These are phyloP conservation scores for Saturnispora serradocipensis DNA, from an alignment of 805 yeast genomes.

Conservation along the genomic window DNA sequence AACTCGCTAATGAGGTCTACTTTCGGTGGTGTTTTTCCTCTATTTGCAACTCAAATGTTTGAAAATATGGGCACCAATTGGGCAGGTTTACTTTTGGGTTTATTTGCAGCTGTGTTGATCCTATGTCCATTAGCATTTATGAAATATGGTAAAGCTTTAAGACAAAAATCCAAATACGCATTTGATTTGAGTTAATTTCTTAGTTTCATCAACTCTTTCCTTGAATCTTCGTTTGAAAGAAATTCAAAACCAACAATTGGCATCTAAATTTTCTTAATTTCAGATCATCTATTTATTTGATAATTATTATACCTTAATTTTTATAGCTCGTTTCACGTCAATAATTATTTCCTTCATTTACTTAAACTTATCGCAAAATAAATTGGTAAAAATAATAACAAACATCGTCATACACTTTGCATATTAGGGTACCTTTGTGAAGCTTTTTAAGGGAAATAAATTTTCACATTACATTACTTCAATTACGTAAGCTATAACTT, in stretches of 20 bases:
- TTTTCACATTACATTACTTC: too few species aligned
- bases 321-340: neutral
- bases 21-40: constrained; percentile 45
- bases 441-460: too few species aligned
- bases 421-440: too few species aligned
- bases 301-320: neutral
- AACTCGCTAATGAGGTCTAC: constrained; percentile 62
- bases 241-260: neutral
- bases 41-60: constrained; percentile 68
- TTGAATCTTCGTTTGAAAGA: neutral
- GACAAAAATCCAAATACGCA: constrained; percentile 53
- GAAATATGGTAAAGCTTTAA: constrained; percentile 46
- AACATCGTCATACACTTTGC: too few species aligned
- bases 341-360: neutral
- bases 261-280: too few species aligned
- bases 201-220: neutral
- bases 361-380: too few species aligned
- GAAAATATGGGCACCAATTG: constrained; percentile 58
- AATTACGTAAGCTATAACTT: too few species aligned
- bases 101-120: constrained; percentile 44
- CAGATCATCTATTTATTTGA: neutral
- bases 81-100: constrained; percentile 69
- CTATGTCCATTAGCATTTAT: constrained; percentile 65
- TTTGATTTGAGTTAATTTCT: constrained; percentile 12
- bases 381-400: too few species aligned